Base-by-base conservation (phyloP, 2,329 filamentous ascomycete genomes). In the Fusarium tjaetaba region DNA sequence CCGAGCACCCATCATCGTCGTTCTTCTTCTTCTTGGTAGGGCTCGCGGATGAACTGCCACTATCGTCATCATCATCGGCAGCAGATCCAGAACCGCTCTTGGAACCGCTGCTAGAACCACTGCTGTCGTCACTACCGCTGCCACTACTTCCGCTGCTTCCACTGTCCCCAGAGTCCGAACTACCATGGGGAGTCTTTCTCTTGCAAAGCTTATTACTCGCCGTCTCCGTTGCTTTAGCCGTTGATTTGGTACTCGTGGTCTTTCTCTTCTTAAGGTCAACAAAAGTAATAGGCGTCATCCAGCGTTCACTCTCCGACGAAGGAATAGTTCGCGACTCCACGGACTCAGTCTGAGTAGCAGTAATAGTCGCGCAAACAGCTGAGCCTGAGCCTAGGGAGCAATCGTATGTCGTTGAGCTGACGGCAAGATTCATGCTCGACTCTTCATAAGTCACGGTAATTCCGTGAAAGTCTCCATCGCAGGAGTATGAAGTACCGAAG, bases 211-310 rank as follows among this genome's bases (percentile, higher is more conserved):
- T 57, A 0, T 55, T 45, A 11, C 45, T 52, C 2, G 22, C 24
- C 3, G 45, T 39, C 15, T 63, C 32, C 0, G 64, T 58, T 24
- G 41, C 48, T 24, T 61, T 59, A 1, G 26, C 16, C 0, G 39
- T 34, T 5, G 49, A 28, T 2, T 57, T 57, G 11, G 38, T 43
- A 14, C 43, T 11, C 2, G 38, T 45, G 0, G 42, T 55, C 49
- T 73, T 70, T 8, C 56, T 65, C 45, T 76, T 77, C 16, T 49
- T 26, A 0, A 62, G 14, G 9, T 76, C 72, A 0, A 76, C 53
- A 1, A 77, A 51, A 0, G 76, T 76, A 8, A 77, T 65, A 11
- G 76, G 51, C 7, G 76, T 77, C 76, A 77, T 78, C 72, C 70
- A 70, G 2, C 57, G n/a, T 1, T 65, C 52, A 26, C 65, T 78